phyloP scores from a whole-genome alignment of 2,329 filamentous ascomycete species.

The Trematosphaeria pertusa region DNA sequence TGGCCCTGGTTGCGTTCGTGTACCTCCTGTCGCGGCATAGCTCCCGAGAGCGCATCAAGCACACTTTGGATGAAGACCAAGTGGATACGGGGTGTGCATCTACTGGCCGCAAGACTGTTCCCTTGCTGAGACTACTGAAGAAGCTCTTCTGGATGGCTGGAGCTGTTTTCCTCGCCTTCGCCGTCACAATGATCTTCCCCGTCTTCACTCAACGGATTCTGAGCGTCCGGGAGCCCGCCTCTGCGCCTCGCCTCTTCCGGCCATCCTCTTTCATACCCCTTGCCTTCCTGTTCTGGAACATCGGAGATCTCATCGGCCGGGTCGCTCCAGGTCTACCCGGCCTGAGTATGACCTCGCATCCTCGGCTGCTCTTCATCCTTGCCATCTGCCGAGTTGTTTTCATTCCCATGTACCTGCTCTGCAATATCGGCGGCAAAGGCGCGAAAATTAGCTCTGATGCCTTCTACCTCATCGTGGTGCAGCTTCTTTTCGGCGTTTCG shows the following conservation, averaged over 20 bases:
- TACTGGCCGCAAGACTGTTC: constrained; percentile 55
- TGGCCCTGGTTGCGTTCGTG: constrained; percentile 75
- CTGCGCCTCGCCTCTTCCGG: constrained; percentile 67
- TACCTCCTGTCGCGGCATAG: constrained; percentile 69
- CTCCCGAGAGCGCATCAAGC: constrained; percentile 32
- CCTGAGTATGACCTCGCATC: constrained; percentile 66
- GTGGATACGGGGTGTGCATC: constrained; percentile 26
- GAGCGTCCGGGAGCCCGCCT: constrained; percentile 49
- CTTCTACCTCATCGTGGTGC: constrained; percentile 86
- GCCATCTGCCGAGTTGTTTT: constrained; percentile 72
- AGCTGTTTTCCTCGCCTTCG: constrained; percentile 82
- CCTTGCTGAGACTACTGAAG: constrained; percentile 70
- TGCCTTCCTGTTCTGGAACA: constrained; percentile 91
- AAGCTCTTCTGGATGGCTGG: constrained; percentile 81
- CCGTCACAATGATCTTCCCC: constrained; percentile 91
- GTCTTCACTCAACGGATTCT: constrained; percentile 74
- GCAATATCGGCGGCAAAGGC: constrained; percentile 82
- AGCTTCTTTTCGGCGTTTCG: constrained; percentile 80
- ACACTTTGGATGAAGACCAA: constrained; percentile 26
- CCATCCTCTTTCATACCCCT: constrained; percentile 85
- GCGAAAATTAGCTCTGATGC: constrained; percentile 74
- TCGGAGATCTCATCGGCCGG: constrained; percentile 82
- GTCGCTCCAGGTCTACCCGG: constrained; percentile 67
- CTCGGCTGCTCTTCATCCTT: constrained; percentile 71
- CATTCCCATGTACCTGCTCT: constrained; percentile 85